These are phyloP conservation scores for Rhododendron henanense DNA, from an alignment of 148 eudicot species.

Conservation along the genomic window DNA sequence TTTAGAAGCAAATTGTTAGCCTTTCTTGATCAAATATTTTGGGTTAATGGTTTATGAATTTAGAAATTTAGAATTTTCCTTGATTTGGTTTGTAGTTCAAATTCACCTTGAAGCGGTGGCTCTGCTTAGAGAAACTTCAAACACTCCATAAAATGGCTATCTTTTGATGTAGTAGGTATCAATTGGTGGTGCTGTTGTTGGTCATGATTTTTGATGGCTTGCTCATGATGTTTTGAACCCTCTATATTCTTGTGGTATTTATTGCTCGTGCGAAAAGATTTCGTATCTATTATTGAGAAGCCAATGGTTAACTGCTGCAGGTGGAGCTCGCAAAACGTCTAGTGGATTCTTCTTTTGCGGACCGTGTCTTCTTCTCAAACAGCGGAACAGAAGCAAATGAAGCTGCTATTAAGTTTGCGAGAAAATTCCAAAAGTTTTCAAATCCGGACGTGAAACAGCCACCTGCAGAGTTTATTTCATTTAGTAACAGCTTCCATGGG, in stretches of 20 bases:
- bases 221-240: not conserved
- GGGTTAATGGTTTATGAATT: not conserved
- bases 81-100: not conserved
- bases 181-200: not conserved
- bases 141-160: not conserved
- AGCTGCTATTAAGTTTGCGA: slow-evolving; percentile 93
- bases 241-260: not conserved
- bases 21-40: not conserved
- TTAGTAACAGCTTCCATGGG: slow-evolving; percentile 84
- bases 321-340: slow-evolving; percentile 88
- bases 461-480: slow-evolving; percentile 63
- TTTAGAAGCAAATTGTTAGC: not conserved
- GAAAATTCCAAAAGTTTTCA: slow-evolving; percentile 66
- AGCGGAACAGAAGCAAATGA: slow-evolving; percentile 96
- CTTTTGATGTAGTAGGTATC: not conserved
- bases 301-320: slow-evolving; percentile 31
- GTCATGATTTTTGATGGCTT: not conserved
- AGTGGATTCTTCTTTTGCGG: slow-evolving; percentile 74
- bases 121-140: not conserved
- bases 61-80: not conserved
- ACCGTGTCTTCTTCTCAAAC: slow-evolving; percentile 81
- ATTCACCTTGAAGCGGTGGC: not conserved
- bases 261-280: not conserved
- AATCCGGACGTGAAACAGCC: slow-evolving; percentile 45
- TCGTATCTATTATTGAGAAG: not conserved